Base-by-base conservation (phyloP, 257 asterid species). In the Nicotiana obtusifolia region DNA sequence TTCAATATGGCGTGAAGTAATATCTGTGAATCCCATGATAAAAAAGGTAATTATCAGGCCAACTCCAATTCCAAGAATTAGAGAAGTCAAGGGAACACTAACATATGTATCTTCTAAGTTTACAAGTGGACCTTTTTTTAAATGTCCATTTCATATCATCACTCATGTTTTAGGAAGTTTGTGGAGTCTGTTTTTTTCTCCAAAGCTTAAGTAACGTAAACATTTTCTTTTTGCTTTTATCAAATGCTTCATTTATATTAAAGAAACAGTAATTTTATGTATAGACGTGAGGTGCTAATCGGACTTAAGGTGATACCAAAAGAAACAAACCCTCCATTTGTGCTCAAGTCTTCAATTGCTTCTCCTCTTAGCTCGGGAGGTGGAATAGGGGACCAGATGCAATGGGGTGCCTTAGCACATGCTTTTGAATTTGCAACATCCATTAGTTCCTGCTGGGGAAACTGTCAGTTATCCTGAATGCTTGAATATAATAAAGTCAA, bases 341-440 rank as follows among this genome's bases (percentile, higher is more conserved):
- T 95, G 89, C 97, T 89, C 41, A 95, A 90, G 69, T 94, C 98
- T 85, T 91, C 92, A 77, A 95, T 93, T 56, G 83, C 80, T 90
- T 92, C 98, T 83, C 98, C 99, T 86, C 97, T 90, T 87, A 90
- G 81, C 86, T 95, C 98, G 3, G 91, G 89, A 64, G 99, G 98
- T 16, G 98, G 99, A 31, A 89, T 89, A 61, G 88, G 94, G 17
- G 98, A 92, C 99, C 98, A 95, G 87, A 71, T 83, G 88, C 97
- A 95, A 80, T 84, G 91, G 67, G 98, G 99, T 82, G 97, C 95
- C 84, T 91, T 93, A 16, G 75, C 30, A 82, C 85, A 90, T 68
- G 88, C 88, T 83, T 86, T 83, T 75, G 91, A 84, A 57, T 86
- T 91, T 75, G 91, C 88, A 52, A 93, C 92, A 83, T 94, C 97